Percentiles rank a stretch among this genome's conserved stretches.
Evolutionary conservation across 106 monocot genomes (phyloP).

Genomic region (Allium cepa): DNA sequence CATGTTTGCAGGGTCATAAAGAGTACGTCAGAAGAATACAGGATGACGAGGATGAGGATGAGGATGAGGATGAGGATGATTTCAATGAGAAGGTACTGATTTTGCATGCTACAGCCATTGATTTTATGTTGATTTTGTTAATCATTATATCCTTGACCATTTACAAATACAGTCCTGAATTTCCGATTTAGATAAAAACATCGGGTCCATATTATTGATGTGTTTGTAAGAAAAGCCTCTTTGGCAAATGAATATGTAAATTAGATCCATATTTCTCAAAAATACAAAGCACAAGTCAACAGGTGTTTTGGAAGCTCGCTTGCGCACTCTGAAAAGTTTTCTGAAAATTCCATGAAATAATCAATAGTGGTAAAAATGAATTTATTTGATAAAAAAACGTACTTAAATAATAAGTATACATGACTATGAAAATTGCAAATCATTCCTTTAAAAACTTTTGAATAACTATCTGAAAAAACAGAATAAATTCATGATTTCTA

Average conservation of each 20-base stretch:
- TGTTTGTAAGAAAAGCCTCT: neutral
- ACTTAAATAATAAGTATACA: too few species aligned
- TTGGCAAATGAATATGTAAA: neutral
- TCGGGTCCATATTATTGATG: too few species aligned
- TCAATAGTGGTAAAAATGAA: too few species aligned
- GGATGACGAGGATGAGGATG: slow-evolving; percentile 49
- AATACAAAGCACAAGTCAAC: neutral
- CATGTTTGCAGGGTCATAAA: slow-evolving; percentile 36
- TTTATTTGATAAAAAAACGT: too few species aligned
- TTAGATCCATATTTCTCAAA: neutral
- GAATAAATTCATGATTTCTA: neutral
- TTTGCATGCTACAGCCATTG: slow-evolving; percentile 12
- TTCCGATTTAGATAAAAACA: neutral
- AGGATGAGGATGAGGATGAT: neutral
- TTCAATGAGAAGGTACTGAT: slow-evolving; percentile 36
- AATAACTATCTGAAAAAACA: neutral
- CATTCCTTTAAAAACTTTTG: neutral
- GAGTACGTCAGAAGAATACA: slow-evolving; percentile 54
- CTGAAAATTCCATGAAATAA: too few species aligned
- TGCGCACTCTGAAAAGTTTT: too few species aligned
- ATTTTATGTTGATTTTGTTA: neutral
- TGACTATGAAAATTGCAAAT: too few species aligned
- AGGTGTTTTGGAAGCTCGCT: too few species aligned
- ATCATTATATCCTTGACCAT: too few species aligned
- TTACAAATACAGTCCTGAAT: too few species aligned